A percentile compares a stretch with the other conserved stretches of the same genome.
Evolutionary conservation across 2,329 filamentous ascomycete species (phyloP).

Genomic region (Ceratocystis destructans): DNA sequence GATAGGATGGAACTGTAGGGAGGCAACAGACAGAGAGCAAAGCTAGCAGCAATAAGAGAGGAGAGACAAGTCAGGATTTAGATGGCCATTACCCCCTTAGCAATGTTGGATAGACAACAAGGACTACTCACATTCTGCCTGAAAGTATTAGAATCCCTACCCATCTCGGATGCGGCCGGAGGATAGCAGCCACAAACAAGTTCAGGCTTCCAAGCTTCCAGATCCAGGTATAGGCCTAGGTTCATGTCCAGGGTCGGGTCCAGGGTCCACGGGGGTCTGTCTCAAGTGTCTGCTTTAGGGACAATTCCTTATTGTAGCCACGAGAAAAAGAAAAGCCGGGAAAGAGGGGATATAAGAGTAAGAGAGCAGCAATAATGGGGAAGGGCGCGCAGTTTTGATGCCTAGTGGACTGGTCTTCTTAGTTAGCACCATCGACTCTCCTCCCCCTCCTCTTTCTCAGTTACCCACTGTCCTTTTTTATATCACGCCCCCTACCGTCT

Average conservation of each 20-base stretch:
- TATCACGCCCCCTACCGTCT: neutral
- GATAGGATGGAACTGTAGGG: neutral
- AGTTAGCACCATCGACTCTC: neutral
- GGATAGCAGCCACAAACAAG: constrained; percentile 1
- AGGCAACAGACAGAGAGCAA: neutral
- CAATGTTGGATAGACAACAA: no score
- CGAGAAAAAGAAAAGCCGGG: neutral
- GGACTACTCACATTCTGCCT: neutral
- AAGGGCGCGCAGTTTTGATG: neutral
- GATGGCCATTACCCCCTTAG: no score
- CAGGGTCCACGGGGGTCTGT: neutral
- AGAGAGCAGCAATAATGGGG: neutral
- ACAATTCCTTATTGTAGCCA: neutral
- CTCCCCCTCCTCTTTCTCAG: neutral
- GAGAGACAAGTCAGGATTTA: no score
- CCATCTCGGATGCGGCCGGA: constrained; percentile 5
- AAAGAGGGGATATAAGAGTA: neutral
- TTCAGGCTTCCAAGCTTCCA: neutral
- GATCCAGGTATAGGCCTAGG: no score
- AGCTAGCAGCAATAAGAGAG: neutral
- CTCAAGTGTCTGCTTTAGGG: constrained; percentile 1
- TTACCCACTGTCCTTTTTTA: no score
- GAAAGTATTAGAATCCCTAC: neutral
- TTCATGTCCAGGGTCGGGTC: neutral
- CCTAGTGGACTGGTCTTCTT: no score